Evolutionary conservation across 2,329 filamentous ascomycete genomes (phyloP).

Genomic region (Davidsoniella virescens): DNA sequence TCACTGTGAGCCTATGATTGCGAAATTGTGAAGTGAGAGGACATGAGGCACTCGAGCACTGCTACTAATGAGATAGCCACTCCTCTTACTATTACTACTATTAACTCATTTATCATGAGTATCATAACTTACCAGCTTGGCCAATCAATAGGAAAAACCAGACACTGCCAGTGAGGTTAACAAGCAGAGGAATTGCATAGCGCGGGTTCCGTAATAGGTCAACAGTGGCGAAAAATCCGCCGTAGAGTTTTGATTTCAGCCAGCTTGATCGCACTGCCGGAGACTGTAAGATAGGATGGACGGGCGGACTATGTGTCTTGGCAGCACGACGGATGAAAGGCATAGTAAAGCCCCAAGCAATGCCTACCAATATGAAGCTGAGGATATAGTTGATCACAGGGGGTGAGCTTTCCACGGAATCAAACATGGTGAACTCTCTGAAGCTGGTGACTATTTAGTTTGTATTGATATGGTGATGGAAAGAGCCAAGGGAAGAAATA

Average conservation of each 20-base stretch:
- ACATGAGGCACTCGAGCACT: too few relatives aligned
- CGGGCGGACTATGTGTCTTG: slow-evolving; percentile 49
- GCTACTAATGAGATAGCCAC: too few relatives aligned
- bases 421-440: not conserved
- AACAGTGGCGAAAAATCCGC: slow-evolving; percentile 54
- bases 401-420: slow-evolving; percentile 20
- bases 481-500: too few relatives aligned
- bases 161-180: slow-evolving; percentile 83
- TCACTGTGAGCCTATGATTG: too few relatives aligned
- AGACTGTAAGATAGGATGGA: slow-evolving; percentile 37
- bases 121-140: slow-evolving; percentile 54
- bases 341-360: slow-evolving; percentile 87
- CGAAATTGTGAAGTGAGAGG: too few relatives aligned
- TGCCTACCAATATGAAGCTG: slow-evolving; percentile 76
- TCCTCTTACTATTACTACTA: too few relatives aligned
- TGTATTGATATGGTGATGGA: too few relatives aligned
- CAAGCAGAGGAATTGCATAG: slow-evolving; percentile 68
- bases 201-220: slow-evolving; percentile 67
- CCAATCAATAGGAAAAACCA: slow-evolving; percentile 97
- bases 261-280: slow-evolving; percentile 38
- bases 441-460: too few relatives aligned
- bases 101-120: too few relatives aligned
- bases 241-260: slow-evolving; percentile 45
- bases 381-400: slow-evolving; percentile 65
- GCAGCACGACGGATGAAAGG: slow-evolving; percentile 83